phyloP scores from a whole-genome alignment of 768 basidiomycete species.

The Suillus americanus region DNA sequence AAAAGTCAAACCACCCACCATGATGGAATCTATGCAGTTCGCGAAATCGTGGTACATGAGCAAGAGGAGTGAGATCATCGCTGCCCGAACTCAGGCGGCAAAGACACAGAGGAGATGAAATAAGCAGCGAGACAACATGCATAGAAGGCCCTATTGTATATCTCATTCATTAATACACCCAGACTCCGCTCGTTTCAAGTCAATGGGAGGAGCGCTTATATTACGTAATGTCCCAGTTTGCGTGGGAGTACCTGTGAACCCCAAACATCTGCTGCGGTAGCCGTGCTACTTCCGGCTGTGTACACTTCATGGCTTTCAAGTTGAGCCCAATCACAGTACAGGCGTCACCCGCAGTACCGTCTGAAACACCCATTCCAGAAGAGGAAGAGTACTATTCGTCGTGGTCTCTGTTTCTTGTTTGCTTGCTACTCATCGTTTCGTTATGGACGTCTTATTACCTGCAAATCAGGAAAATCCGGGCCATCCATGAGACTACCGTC shows the following conservation, averaged over 20 bases:
- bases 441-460: slow-evolving; percentile 97
- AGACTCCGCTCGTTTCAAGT: neutral
- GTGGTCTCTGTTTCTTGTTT: slow-evolving; percentile 92
- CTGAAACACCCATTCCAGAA: slow-evolving; percentile 48
- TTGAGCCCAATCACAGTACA: slow-evolving; percentile 35
- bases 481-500: slow-evolving; percentile 94
- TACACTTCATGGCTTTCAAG: slow-evolving; percentile 35
- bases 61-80: neutral
- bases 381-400: slow-evolving; percentile 91
- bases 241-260: neutral
- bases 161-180: slow-evolving; percentile 1
- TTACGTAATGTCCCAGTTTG: neutral
- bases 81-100: neutral
- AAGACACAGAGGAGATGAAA: neutral
- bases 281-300: neutral
- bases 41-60: slow-evolving; percentile 13
- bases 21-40: slow-evolving; percentile 22
- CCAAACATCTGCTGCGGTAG: neutral
- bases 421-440: slow-evolving; percentile 88
- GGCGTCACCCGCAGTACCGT: slow-evolving; percentile 22
- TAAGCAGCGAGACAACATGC: neutral
- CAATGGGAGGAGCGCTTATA: neutral
- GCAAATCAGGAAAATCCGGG: slow-evolving; percentile 93
- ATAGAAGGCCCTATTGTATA: neutral
- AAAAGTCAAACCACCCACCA: slow-evolving; percentile 23